These are phyloP conservation scores for Nymphaea colorata DNA, from an alignment of 164 flowering plant genomes.

Conservation along the genomic window DNA sequence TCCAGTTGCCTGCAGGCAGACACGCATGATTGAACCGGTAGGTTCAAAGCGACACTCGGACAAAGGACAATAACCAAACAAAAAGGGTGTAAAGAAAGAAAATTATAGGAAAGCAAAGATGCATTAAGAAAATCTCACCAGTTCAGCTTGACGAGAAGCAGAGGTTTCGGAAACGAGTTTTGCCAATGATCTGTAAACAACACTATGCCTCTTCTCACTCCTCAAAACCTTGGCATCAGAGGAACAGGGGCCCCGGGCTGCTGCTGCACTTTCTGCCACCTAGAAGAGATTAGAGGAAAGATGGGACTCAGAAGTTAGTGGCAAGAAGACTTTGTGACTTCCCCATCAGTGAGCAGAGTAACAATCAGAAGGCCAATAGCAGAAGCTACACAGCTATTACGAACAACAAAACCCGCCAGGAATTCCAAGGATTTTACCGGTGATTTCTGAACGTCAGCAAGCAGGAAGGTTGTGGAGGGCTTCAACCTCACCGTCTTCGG, in stretches of 20 bases:
- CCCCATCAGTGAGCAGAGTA: background rate
- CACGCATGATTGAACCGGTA: no score
- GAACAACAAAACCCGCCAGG: background rate
- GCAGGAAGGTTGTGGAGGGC: slow-evolving; percentile 25
- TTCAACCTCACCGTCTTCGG: slow-evolving; percentile 78
- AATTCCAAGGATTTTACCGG: slow-evolving; percentile 23
- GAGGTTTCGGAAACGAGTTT: slow-evolving; percentile 66
- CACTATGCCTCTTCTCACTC: slow-evolving; percentile 27
- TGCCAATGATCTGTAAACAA: slow-evolving; percentile 74
- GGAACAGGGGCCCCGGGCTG: slow-evolving; percentile 17
- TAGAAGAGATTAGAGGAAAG: background rate
- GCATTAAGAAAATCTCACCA: slow-evolving; percentile 25
- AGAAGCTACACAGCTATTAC: background rate
- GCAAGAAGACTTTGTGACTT: slow-evolving; percentile 4
- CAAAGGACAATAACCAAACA: no score
- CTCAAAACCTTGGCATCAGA: slow-evolving; percentile 21
- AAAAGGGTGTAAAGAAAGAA: no score
- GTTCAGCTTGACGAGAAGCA: slow-evolving; percentile 50
- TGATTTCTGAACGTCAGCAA: slow-evolving; percentile 17
- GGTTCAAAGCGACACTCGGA: no score
- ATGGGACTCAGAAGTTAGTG: background rate
- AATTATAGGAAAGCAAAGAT: background rate
- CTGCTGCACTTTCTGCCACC: slow-evolving; percentile 34
- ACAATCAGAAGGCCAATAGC: background rate
- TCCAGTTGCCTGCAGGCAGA: no score